Evolutionary conservation across 2,329 filamentous ascomycete genomes (phyloP), one percentile per base, ranked within the genome.

Genomic region (Verticillium longisporum): DNA sequence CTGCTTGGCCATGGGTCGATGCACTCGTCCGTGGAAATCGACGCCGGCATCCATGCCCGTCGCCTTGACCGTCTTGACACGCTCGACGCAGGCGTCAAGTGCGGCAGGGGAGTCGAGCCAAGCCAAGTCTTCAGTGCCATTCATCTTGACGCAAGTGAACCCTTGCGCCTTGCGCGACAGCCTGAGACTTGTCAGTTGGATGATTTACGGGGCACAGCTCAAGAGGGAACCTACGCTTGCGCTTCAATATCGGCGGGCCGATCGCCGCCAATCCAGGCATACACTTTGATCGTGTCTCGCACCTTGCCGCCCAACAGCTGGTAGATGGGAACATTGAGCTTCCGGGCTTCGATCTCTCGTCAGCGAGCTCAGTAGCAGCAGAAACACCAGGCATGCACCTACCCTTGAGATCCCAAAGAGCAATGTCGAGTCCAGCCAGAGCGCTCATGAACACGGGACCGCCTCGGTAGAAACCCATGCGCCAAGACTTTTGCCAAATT

Each of bases 391-490:
- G 26, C 26, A 4, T 26, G 26, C 2, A 3, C 11, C 36, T 61
- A 75, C 78, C 78, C 77, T 92, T 92, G 21, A 92, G 76, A 73
- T 92, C 89, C 89, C 89, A 93, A 0, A 92, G 75, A 0, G 89
- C 89, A 71, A 93, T 93, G 68, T 93, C 90, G 58, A 93, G 85
- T 2, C 90, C 90, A 0, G 88, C 84, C 15, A 93, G 74, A 0
- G 90, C 90, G 66, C 86, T 90, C 89, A 93, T 92, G 65, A 93
- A 88, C 9, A 93, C 89, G 0, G 90, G 88, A 0, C 90, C 90
- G 2, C 90, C 90, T 33, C 90, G 81, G 72, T 93, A 93, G 72
- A 93, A 94, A 0, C 85, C 84, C 53, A 83, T 77, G 53, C 90
- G 82, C 83, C 87, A 92, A 32, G 84, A 83, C 65, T 83, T 81